Evolutionary conservation across 2,329 filamentous ascomycete genomes (phyloP), one percentile per base, ranked within the genome.

Genomic region (Grosmannia huntii): DNA sequence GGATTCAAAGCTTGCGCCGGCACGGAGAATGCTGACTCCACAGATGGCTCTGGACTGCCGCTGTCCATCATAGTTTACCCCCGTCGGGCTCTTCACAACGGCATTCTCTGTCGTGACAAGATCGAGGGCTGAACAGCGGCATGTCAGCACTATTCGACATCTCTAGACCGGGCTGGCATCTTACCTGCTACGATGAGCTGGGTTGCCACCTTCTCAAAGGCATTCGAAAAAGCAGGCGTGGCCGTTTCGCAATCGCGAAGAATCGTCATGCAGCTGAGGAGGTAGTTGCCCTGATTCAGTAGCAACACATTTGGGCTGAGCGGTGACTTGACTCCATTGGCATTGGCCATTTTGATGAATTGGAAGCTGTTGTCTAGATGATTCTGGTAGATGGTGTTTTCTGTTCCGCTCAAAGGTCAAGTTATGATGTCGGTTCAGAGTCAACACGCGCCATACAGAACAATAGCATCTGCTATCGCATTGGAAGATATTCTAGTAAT

Each of bases 1-100:
- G 14, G 33, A 23, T n/a, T 53, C 55, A 25, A 57, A 52, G 16
- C 55, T 57, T 49, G 55, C 55, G 11, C 55, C 55, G 16, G 49
- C 55, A n/a, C 55, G 55, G 21, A 57, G 49, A n/a, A 57, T 57
- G 49, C 55, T 57, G 48, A 57, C 55, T 21, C 55, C 55, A 16
- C 55, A 57, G 14, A 57, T 25, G 48, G 55, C 48, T 33, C 38
- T 38, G n/a, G 27, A 23, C 33, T 52, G 55, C 5, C 36, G 55
- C 23, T 19, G 31, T 4, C 55, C 49, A 3, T 25, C 5, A 19
- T 52, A 57, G n/a, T 23, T 6, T 16, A 51, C 21, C 23, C 48
- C 49, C 12, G 55, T 57, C 21, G 55, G 55, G n/a, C 31, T 53
- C 31, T 21, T 28, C 19, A 57, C 55, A 21, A 21, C 14, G 10